A percentile compares a stretch with the other conserved stretches of the same genome.
Evolutionary conservation across 2,329 filamentous ascomycete genomes (phyloP).

Genomic region (Myriosclerotinia curreyana): DNA sequence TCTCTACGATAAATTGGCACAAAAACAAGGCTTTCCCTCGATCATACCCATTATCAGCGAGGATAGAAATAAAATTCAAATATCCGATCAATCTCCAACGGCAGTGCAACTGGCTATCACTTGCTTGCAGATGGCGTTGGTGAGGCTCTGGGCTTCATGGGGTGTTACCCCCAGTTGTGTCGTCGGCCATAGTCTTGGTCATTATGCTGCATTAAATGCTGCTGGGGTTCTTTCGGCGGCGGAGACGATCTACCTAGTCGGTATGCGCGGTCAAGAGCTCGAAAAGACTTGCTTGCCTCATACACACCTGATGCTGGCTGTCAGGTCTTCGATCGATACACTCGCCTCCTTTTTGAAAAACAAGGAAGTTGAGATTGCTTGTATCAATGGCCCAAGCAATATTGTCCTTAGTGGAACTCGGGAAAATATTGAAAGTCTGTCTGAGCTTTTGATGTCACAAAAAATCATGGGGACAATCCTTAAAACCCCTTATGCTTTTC

Average conservation of each 20-base stretch:
- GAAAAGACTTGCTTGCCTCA: background rate
- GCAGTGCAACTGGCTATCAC: background rate
- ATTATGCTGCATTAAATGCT: constrained; percentile 9
- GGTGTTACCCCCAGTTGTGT: background rate
- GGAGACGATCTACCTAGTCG: constrained; percentile 6
- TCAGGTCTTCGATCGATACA: background rate
- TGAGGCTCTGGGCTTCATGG: background rate
- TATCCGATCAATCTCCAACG: background rate
- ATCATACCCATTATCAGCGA: background rate
- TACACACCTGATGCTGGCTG: constrained; percentile 8
- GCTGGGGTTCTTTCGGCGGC: constrained; percentile 6
- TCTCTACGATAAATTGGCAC: background rate
- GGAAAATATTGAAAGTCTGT: background rate
- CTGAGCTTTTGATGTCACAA: background rate
- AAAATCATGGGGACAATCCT: background rate
- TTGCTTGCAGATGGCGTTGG: constrained; percentile 14
- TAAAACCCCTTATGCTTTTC: constrained; percentile 12
- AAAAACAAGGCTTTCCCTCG: constrained; percentile 5
- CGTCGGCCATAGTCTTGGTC: constrained; percentile 9
- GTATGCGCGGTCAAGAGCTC: background rate
- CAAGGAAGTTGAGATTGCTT: constrained; percentile 2
- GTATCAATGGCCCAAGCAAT: background rate
- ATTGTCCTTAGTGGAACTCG: constrained; percentile 6
- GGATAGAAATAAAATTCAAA: too few species aligned
- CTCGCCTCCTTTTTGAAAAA: background rate